Conservation (phyloP, 306 rosid species). For the Erythrophleum fordii region DNA sequence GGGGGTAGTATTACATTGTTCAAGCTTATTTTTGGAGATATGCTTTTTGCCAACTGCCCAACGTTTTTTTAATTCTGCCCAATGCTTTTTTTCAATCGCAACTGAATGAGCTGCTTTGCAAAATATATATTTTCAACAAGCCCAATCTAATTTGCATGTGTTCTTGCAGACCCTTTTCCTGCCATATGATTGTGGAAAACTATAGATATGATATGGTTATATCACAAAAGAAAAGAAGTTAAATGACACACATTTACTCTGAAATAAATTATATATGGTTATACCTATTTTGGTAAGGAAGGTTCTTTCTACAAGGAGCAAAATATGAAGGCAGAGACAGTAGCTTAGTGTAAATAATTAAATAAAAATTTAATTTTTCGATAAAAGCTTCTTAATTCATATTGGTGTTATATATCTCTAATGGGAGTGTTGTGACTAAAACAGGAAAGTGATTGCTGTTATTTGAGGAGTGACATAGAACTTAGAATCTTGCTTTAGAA, state of each 20-base stretch:
- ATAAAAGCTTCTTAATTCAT: neutral
- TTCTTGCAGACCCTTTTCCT: no score
- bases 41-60: neutral
- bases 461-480: neutral
- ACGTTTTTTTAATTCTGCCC: no score
- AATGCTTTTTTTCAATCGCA: no score
- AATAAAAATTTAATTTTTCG: neutral
- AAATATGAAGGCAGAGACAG: neutral
- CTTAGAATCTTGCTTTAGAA: neutral
- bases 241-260: no score
- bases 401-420: neutral
- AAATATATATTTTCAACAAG: no score
- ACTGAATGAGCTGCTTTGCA: no score
- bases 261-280: no score
- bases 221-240: no score
- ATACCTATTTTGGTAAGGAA: neutral
- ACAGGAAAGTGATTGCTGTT: neutral
- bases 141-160: no score
- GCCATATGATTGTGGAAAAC: no score
- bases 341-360: neutral
- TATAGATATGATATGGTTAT: no score
- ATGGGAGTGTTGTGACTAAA: neutral
- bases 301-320: neutral
- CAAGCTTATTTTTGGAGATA: neutral
- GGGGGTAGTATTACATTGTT: neutral